Conservation (phyloP, 495 filamentous ascomycete species). For the Trypethelium eluteriae region DNA sequence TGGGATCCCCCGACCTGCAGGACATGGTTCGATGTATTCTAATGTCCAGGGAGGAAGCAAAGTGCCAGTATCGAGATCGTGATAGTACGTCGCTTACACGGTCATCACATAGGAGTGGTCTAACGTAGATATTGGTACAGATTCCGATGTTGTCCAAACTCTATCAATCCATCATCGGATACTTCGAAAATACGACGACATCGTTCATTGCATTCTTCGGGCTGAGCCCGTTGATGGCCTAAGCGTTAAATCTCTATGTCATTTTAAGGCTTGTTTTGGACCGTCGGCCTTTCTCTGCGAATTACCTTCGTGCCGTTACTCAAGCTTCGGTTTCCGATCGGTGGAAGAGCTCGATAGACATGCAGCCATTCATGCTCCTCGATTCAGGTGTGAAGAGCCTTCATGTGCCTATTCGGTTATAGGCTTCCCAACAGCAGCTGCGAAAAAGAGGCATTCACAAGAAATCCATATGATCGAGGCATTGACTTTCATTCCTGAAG, state of each 20-base stretch:
- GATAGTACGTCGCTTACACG: neutral
- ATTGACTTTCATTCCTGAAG: neutral
- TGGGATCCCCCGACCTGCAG: neutral
- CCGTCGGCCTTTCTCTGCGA: neutral
- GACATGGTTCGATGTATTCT: neutral
- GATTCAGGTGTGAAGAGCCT: neutral
- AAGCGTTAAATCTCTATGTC: neutral
- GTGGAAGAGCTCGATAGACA: neutral
- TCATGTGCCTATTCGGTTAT: neutral
- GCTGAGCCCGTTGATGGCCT: neutral
- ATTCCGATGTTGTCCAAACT: neutral
- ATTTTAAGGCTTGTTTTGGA: neutral
- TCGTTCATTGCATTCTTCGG: neutral
- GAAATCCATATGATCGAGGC: neutral
- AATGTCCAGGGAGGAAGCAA: neutral
- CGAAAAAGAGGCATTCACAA: neutral
- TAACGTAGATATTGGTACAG: neutral
- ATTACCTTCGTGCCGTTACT: neutral
- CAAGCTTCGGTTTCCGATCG: neutral
- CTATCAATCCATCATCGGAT: neutral
- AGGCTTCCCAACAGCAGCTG: neutral
- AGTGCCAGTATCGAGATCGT: neutral
- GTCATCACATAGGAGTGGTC: neutral
- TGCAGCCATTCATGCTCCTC: neutral
- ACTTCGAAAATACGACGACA: neutral